Base-by-base conservation (phyloP, 2,329 filamentous ascomycete species). In the Beauveria sp. region DNA sequence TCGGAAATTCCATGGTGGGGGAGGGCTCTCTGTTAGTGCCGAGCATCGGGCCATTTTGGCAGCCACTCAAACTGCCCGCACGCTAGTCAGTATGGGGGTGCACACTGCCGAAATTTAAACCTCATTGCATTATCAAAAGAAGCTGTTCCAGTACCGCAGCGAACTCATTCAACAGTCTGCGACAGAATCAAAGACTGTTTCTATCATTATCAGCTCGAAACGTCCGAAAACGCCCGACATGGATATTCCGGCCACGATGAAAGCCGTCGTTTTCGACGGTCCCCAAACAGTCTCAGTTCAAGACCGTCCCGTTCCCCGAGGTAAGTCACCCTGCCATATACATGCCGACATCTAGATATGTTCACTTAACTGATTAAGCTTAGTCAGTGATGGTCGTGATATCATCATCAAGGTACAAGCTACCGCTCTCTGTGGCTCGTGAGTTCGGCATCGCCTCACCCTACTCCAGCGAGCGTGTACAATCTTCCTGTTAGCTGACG, bases 391-490 rank as follows among this genome's bases (percentile, higher is more conserved):
- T 63, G 80, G 84, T 6, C 83, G 81, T 62, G 93, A 96, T 72
- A 83, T 93, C 62, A 87, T 96, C 66, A 85, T 96, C 70, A 93
- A 91, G 73, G 90, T 96, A 22, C 82, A 85, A 64, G 89, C 90
- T 68, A 90, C 91, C 28, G 93, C 91, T 18, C 81, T 97, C 38
- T 97, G 93, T 72, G 93, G 93, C 71, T 93, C 89, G 90, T 93
- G 77, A 70, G 84, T 78, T 63, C 45, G 51, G 45, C 31, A 48
- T 28, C 14, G 31, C 45, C 16, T 38, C 16, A 28, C 61, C 38
- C 22, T 52, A 20, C 5, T 20, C 14, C n/a, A 26, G n/a, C 12
- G n/a, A 5, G 8, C 34, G 7, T 38, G 34, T 31, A 28, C 18
- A 5, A 6, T 54, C 34, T n/a, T 18, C 38, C 7, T 22, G 43